Percentiles rank a stretch among this genome's conserved stretches.
Evolutionary conservation across 2,329 filamentous ascomycete species (phyloP).

Genomic region (Phyllosticta citriasiana): DNA sequence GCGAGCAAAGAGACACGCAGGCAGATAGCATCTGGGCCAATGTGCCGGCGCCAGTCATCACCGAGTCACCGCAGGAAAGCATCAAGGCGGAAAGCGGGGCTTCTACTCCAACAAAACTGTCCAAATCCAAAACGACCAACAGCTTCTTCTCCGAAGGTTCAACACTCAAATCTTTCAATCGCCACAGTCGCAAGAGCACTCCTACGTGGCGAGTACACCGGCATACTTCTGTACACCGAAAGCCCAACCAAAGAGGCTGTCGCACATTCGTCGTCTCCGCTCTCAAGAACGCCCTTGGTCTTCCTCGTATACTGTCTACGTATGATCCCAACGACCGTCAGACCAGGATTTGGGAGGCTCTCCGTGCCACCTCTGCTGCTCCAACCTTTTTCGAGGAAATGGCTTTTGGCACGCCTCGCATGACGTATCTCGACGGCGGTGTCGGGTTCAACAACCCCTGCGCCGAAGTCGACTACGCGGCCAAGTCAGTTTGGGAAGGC

Average conservation of each 20-base stretch:
- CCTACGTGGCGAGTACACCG: slow-evolving; percentile 26
- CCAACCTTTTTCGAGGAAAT: slow-evolving; percentile 21
- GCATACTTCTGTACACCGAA: slow-evolving; percentile 24
- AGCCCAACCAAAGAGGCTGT: slow-evolving; percentile 24
- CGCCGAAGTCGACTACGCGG: slow-evolving; percentile 13
- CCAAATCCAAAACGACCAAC: not conserved
- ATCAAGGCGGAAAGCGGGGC: not conserved
- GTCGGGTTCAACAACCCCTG: slow-evolving; percentile 16
- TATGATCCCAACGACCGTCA: slow-evolving; percentile 31
- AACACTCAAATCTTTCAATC: slow-evolving; percentile 12
- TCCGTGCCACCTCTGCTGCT: slow-evolving; percentile 22
- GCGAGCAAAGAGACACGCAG: slow-evolving; percentile 16
- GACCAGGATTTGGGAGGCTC: slow-evolving; percentile 22
- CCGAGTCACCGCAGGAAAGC: slow-evolving; percentile 18
- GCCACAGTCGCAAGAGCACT: not conserved
- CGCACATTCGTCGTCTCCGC: slow-evolving; percentile 30
- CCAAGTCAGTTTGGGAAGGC: slow-evolving; percentile 13
- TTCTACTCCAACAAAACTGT: not conserved
- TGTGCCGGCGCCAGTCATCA: slow-evolving; percentile 14
- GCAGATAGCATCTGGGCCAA: slow-evolving; percentile 28
- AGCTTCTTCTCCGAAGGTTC: not conserved
- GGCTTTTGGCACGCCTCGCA: slow-evolving; percentile 18
- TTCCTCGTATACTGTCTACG: slow-evolving; percentile 27
- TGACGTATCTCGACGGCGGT: slow-evolving; percentile 15
- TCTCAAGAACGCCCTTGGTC: slow-evolving; percentile 28